Base-by-base conservation (phyloP, 305 asterid species). In the Solanum chacoense region DNA sequence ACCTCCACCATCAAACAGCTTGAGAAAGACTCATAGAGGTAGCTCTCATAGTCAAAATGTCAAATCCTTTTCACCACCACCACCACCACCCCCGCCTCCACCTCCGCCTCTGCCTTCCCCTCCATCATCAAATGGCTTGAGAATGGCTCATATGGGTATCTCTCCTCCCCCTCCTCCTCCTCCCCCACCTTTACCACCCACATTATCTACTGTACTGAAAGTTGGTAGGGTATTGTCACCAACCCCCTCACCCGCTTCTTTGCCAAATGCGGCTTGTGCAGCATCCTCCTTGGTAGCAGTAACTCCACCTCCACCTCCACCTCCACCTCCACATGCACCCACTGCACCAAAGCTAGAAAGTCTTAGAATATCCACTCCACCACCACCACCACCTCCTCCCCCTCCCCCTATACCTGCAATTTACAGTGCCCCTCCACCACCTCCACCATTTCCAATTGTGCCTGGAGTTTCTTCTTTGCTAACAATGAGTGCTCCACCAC, bases 181-280 rank as follows among this genome's bases (percentile, higher is more conserved):
- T 4, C 86, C 89, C 36, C 90, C 78, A 18, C 79, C 78, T 85
- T 85, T 14, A 9, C 74, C 87, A 45, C 84, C 83, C 65, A 59
- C 50, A 67, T 76, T 79, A 50, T 83, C 87, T 87, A 65, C 84
- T 36, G 22, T 32, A 32, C 77, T 71, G 8, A 67, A 42, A 87
- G 79, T n/a, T 45, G 79, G 78, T 36, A 89, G 45, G 85, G 84
- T 80, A 36, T 76, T 88, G 80, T 88, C 89, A 18, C 89, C 87
- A n/a, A 86, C 89, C 13, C 91, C 91, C 11, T 87, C 93, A 26
- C 45, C 69, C 13, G 55, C 90, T 9, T 90, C 88, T 37, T 85
- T 87, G 86, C 75, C 90, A 42, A 75, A 28, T 74, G 74, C 28
- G 9, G 22, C 74, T 87, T 74, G 29, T 59, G 80, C 80, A 75